Evolutionary conservation across 805 yeast species (phyloP).

Genomic region (Yarrowia keelungensis): DNA sequence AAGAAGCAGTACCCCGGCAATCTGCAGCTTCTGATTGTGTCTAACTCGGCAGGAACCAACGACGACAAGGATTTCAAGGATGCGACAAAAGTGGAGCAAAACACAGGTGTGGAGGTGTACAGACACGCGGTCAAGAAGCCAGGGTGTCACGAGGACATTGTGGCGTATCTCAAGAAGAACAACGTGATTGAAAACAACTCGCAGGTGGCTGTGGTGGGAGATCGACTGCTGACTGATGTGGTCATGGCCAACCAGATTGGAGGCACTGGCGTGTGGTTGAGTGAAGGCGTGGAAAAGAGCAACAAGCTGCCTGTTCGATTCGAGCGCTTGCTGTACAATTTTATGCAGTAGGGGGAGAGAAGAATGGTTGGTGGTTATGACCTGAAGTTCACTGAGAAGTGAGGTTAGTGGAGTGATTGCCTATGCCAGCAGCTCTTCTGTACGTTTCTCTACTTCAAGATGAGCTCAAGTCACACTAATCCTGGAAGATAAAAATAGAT

Average conservation of each 20-base stretch:
- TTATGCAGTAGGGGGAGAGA: slow-evolving; percentile 4
- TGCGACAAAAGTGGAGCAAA: slow-evolving; percentile 66
- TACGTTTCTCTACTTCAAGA: too few species aligned
- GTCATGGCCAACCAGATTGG: slow-evolving; percentile 96
- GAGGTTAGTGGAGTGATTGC: too few species aligned
- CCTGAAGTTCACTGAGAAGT: too few species aligned
- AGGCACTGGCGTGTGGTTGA: slow-evolving; percentile 80
- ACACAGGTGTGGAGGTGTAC: slow-evolving; percentile 54
- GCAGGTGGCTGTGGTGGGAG: slow-evolving; percentile 88
- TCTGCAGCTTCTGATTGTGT: slow-evolving; percentile 70
- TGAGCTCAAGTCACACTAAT: too few species aligned
- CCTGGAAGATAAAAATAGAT: too few species aligned
- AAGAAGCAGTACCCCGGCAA: slow-evolving; percentile 66
- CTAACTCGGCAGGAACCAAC: slow-evolving; percentile 91
- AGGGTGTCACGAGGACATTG: slow-evolving; percentile 62
- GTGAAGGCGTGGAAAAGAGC: slow-evolving; percentile 66
- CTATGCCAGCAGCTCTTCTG: too few species aligned
- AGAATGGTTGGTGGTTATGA: too few species aligned
- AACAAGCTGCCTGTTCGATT: slow-evolving; percentile 31
- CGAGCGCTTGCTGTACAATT: slow-evolving; percentile 14
- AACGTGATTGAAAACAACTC: slow-evolving; percentile 56
- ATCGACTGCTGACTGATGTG: slow-evolving; percentile 87
- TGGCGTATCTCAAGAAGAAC: slow-evolving; percentile 62
- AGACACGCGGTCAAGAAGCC: slow-evolving; percentile 51
- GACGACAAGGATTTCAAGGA: slow-evolving; percentile 69